Evolutionary conservation across 441 rosid species (phyloP), one percentile per base, ranked within the genome.

Genomic region (Melastoma candidum): DNA sequence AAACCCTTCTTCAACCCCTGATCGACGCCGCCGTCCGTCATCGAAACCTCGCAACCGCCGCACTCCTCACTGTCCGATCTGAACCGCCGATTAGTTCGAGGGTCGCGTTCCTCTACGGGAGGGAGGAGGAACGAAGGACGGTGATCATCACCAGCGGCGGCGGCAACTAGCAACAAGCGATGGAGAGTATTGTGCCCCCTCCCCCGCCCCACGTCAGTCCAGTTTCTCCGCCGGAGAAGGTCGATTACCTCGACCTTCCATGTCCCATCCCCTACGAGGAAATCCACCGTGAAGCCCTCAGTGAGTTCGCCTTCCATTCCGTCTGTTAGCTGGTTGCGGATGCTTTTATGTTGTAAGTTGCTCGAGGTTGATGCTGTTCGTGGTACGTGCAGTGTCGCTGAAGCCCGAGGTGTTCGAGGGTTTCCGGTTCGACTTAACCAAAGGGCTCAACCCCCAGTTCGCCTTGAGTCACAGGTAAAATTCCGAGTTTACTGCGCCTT

Each of bases 391-490:
- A 93, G 98, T 93, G 95, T 93, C 97, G 43, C 74, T 93, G 65
- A 93, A 84, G 80, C 82, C 97, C 2, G 98, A 93, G 47, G 54
- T 69, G 64, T 93, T 88, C 60, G 98, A 93, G 79, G 98, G 97
- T 45, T 71, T 93, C 72, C 92, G 98, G 46, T 93, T 93, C 65
- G 98, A 93, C 70, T 93, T 93, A 71, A 81, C 83, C 71, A 93
- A 88, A 63, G 81, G 86, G 6, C 78, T 93, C 60, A 93, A 84
- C 67, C 95, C 77, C 54, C 85, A 79, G 54, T 93, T 93, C 71
- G 87, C 83, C 44, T 86, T 86, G 51, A 79, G 90, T 62, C 97
- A 88, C 71, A 92, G 92, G 98, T 85, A 63, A 2, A 4, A 43
- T 63, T 44, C 43, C 7, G 29, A 48, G 39, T 39, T 56, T 29